Evolutionary conservation across 176 grass and related monocot species (phyloP).

Genomic region (Bothriochloa decipiens): DNA sequence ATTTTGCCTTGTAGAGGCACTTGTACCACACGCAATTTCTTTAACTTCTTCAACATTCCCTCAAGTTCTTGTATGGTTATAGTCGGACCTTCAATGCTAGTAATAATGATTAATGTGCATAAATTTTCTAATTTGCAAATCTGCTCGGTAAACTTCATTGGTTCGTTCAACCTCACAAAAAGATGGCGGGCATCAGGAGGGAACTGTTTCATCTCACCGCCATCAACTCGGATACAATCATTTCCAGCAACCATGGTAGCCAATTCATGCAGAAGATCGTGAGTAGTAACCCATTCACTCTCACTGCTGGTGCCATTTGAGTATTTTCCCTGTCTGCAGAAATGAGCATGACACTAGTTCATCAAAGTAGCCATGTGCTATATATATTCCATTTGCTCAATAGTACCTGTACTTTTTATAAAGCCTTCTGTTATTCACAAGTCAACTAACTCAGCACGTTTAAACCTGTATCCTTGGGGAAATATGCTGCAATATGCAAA

Average conservation of each 20-base stretch:
- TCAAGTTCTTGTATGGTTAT: conserved; percentile 11
- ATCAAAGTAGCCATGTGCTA: conserved; percentile 15
- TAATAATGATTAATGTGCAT: conserved; percentile 28
- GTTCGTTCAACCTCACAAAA: conserved; percentile 22
- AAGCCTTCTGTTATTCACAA: conserved; percentile 48
- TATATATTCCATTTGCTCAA: conserved; percentile 4
- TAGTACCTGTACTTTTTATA: neutral
- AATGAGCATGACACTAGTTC: conserved; percentile 46
- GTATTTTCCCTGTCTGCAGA: neutral
- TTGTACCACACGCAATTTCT: conserved; percentile 14
- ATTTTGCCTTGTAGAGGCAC: conserved; percentile 1
- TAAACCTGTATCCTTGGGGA: neutral
- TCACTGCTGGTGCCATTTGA: neutral
- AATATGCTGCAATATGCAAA: conserved; percentile 46
- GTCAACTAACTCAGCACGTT: conserved; percentile 12
- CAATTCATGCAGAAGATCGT: conserved; percentile 46
- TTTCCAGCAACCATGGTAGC: neutral
- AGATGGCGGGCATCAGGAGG: conserved; percentile 29
- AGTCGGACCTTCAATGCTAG: neutral
- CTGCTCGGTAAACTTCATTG: neutral
- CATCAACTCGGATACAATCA: conserved; percentile 19
- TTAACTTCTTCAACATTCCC: neutral
- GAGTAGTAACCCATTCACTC: neutral
- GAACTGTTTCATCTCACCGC: neutral
- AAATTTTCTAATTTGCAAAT: conserved; percentile 39